Evolutionary conservation across 495 filamentous ascomycete genomes (phyloP).

Genomic region (Xylaria intraflava): DNA sequence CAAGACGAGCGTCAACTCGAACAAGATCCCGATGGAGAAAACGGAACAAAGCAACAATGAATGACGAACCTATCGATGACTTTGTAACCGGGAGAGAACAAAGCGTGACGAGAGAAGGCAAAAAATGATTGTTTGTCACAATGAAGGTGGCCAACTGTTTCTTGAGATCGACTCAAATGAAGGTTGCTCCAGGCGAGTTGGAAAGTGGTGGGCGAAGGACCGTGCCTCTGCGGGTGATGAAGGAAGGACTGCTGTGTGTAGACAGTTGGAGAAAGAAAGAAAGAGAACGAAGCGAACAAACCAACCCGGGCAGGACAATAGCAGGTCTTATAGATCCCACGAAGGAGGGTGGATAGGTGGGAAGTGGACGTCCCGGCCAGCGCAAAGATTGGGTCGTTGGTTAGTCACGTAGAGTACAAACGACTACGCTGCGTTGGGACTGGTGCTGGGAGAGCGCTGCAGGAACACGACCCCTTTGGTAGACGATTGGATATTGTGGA

Average conservation of each 20-base stretch:
- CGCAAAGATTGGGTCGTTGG: too few species aligned
- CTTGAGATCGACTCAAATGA: constrained; percentile 27
- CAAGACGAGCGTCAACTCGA: neutral
- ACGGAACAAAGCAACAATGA: constrained; percentile 1
- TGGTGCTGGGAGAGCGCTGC: constrained; percentile 12
- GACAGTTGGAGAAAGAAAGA: too few species aligned
- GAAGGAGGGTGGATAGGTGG: neutral
- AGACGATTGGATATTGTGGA: constrained; percentile 25
- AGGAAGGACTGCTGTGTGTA: constrained; percentile 27
- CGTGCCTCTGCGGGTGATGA: constrained; percentile 31
- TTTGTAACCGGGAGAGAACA: constrained; percentile 20
- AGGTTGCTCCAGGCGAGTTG: constrained; percentile 36
- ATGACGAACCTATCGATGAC: constrained; percentile 19
- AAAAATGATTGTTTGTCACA: constrained; percentile 5
- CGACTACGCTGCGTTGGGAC: constrained; percentile 9
- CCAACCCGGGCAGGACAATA: constrained; percentile 15
- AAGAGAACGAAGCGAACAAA: constrained; percentile 21
- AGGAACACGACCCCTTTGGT: constrained; percentile 19
- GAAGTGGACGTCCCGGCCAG: constrained; percentile 5
- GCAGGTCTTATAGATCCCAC: constrained; percentile 22
- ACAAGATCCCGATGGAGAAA: constrained; percentile 17
- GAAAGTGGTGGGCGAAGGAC: constrained; percentile 24
- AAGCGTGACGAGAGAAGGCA: constrained; percentile 7
- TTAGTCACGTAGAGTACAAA: constrained; percentile 16
- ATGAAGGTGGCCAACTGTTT: constrained; percentile 6